Conservation (phyloP, 1,284 basidiomycete species). For the Boletus albobrunnescens region DNA sequence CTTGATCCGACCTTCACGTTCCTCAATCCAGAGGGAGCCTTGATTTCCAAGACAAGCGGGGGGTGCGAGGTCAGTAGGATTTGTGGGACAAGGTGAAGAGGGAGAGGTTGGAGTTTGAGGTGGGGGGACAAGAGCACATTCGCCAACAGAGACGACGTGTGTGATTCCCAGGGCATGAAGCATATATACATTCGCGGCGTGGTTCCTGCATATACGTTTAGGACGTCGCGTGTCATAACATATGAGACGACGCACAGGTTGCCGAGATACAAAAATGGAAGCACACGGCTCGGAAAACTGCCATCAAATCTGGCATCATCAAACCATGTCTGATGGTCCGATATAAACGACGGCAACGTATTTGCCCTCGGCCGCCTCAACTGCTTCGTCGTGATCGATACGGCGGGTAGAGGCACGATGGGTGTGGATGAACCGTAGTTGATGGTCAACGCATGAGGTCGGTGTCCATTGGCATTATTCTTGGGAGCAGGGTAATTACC, state of each 20-base stretch:
- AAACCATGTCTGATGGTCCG: constrained; percentile 86
- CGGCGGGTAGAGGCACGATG: constrained; percentile 6
- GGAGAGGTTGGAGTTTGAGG: constrained; percentile 32
- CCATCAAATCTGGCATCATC: constrained; percentile 91
- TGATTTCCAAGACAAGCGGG: constrained; percentile 47
- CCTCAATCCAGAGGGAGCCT: constrained; percentile 83
- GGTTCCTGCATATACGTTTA: constrained; percentile 53
- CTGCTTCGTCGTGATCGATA: constrained; percentile 13
- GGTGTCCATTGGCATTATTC: constrained; percentile 17
- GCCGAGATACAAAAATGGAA: constrained; percentile 93
- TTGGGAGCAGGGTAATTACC: constrained; percentile 25
- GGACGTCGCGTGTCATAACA: constrained; percentile 5
- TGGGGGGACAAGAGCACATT: constrained; percentile 81
- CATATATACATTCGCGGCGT: constrained; percentile 94
- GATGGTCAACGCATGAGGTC: constrained; percentile 22
- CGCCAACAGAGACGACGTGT: constrained; percentile 95
- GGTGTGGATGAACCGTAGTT: constrained; percentile 19
- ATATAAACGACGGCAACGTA: constrained; percentile 60
- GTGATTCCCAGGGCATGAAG: constrained; percentile 94
- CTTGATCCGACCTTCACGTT: constrained; percentile 81
- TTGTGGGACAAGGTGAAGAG: neutral
- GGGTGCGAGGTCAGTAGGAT: constrained; percentile 35
- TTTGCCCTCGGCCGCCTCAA: constrained; percentile 60
- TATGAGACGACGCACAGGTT: constrained; percentile 66
- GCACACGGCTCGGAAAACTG: constrained; percentile 89